A percentile compares a stretch with the other conserved stretches of the same genome.
phyloP scores from a whole-genome alignment of 208 protist species.

The Trypanosoma scelopori region DNA sequence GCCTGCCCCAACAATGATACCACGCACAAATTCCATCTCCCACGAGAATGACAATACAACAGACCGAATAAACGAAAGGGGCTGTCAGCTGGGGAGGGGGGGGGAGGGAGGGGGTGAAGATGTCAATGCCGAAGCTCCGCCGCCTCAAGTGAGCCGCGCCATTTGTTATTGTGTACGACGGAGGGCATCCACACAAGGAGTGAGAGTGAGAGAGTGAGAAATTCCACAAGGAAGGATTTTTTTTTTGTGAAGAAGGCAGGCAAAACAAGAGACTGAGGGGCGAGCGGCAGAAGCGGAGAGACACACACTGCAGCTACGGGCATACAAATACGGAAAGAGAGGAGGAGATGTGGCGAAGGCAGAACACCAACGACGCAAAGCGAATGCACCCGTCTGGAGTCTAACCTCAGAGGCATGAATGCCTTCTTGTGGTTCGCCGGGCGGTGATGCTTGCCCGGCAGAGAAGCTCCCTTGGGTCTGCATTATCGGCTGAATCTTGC shows the following conservation, averaged over 20 bases:
- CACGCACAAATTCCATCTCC: slow-evolving; percentile 48
- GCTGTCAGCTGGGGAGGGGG: too few species aligned
- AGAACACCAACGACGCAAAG: not conserved
- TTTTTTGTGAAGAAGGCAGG: too few species aligned
- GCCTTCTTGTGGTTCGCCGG: not conserved
- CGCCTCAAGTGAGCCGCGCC: not conserved
- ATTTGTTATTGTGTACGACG: not conserved
- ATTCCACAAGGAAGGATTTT: too few species aligned
- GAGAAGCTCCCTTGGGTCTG: not conserved
- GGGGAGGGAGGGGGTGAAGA: too few species aligned
- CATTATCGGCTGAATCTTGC: not conserved
- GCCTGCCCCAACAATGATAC: slow-evolving; percentile 54
- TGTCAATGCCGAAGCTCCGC: not conserved
- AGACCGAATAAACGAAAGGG: too few species aligned
- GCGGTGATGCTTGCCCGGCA: slow-evolving; percentile 10
- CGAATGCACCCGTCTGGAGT: not conserved
- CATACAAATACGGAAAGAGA: too few species aligned
- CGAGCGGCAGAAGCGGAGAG: too few species aligned
- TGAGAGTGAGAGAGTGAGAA: slow-evolving; percentile 3
- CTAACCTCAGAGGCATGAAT: not conserved
- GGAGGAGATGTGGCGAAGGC: too few species aligned
- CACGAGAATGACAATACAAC: not conserved
- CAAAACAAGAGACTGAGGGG: too few species aligned
- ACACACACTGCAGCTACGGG: too few species aligned
- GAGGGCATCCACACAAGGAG: not conserved